Evolutionary conservation across 371 early-diverging fungal species (phyloP).

Genomic region (Mortierella sp.): DNA sequence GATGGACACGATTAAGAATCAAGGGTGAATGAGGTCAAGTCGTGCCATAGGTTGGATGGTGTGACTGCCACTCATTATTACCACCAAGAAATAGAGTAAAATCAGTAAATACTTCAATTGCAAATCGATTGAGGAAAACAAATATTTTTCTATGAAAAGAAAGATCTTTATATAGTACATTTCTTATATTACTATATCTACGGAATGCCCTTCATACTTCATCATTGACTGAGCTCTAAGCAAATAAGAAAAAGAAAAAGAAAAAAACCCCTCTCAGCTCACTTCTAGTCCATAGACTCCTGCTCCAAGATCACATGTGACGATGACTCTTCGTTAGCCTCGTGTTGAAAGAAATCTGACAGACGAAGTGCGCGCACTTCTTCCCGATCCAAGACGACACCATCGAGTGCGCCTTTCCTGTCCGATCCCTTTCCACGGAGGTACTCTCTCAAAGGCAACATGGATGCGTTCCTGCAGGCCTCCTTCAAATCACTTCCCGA

Average conservation of each 20-base stretch:
- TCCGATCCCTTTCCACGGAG: conserved; percentile 66
- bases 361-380: conserved; percentile 70
- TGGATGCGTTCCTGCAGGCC: conserved; percentile 94
- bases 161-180: no score
- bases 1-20: not conserved
- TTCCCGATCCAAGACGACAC: conserved; percentile 52
- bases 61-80: no score
- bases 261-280: not conserved
- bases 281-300: conserved; percentile 37
- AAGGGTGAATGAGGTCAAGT: no score
- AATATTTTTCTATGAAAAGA: no score
- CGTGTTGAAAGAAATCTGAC: conserved; percentile 71
- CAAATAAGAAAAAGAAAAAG: not conserved
- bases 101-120: no score
- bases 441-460: conserved; percentile 95
- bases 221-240: not conserved
- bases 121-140: no score
- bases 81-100: no score
- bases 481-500: conserved; percentile 97
- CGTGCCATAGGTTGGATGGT: not conserved
- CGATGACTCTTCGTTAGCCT: conserved; percentile 53
- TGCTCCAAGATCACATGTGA: conserved; percentile 57
- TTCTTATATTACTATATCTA: not conserved
- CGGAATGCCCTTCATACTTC: not conserved
- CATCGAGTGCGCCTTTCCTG: conserved; percentile 44